These are phyloP conservation scores for Candida ipomoeae DNA, from an alignment of 805 yeast genomes.

Conservation along the genomic window DNA sequence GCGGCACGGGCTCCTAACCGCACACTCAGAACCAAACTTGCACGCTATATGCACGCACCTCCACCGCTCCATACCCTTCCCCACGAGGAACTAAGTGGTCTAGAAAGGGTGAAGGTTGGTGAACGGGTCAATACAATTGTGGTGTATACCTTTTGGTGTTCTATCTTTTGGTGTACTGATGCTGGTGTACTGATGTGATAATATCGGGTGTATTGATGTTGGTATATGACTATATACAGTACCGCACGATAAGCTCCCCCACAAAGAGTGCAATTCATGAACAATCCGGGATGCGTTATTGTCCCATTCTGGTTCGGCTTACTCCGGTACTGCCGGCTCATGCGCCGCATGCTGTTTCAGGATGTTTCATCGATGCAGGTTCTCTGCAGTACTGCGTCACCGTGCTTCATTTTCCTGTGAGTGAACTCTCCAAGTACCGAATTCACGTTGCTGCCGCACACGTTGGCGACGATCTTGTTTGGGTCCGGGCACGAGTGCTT, in stretches of 20 bases:
- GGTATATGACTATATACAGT: too few relatives aligned
- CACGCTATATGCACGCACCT: conserved; percentile 53
- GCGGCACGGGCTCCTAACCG: conserved; percentile 72
- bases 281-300: conserved; percentile 4
- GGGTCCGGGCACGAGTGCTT: conserved; percentile 6
- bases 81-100: neutral
- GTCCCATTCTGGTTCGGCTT: conserved; percentile 11
- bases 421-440: neutral
- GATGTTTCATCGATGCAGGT: neutral
- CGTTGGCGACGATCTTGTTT: conserved; percentile 1
- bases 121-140: neutral
- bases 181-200: too few relatives aligned
- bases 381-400: conserved; percentile 2
- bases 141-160: too few relatives aligned
- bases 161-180: too few relatives aligned
- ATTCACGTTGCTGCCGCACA: conserved; percentile 11
- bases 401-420: conserved; percentile 7
- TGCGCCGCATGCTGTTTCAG: conserved; percentile 6
- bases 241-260: too few relatives aligned
- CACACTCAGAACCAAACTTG: conserved; percentile 64
- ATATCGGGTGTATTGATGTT: too few relatives aligned
- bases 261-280: too few relatives aligned
- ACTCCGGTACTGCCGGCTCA: neutral
- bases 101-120: neutral
- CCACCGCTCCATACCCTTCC: conserved; percentile 68